Evolutionary conservation across 1,284 basidiomycete genomes (phyloP).

Genomic region (Malassezia japonica): DNA sequence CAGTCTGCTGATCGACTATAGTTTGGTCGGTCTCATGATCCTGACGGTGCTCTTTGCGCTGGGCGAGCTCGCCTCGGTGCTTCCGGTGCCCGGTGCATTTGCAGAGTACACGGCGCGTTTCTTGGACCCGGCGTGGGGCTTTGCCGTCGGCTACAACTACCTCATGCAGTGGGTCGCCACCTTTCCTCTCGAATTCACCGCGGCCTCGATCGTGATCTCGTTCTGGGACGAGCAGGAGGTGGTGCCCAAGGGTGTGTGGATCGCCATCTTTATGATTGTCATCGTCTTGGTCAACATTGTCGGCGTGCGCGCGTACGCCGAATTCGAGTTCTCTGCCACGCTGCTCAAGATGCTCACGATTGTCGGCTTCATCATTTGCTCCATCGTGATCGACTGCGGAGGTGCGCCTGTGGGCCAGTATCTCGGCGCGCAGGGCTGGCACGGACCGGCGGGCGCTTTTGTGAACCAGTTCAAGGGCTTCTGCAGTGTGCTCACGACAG

Average conservation of each 20-base stretch:
- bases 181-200: constrained; percentile 42
- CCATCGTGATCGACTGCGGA: constrained; percentile 50
- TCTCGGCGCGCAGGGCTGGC: constrained; percentile 37
- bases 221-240: constrained; percentile 40
- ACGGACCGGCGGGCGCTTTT: constrained; percentile 45
- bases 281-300: constrained; percentile 32
- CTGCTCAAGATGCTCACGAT: constrained; percentile 56
- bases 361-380: constrained; percentile 56
- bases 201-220: constrained; percentile 49
- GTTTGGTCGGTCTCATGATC: constrained; percentile 32
- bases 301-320: constrained; percentile 49
- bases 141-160: constrained; percentile 52
- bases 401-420: constrained; percentile 30
- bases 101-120: constrained; percentile 34
- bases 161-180: constrained; percentile 37
- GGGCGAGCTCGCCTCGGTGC: constrained; percentile 33
- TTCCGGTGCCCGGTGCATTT: constrained; percentile 40
- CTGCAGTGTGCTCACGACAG: constrained; percentile 49
- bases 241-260: constrained; percentile 32
- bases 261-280: constrained; percentile 30
- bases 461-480: constrained; percentile 49
- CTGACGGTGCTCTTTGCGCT: constrained; percentile 35
- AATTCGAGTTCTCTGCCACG: constrained; percentile 55
- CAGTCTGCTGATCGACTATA: constrained; percentile 33
- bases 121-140: constrained; percentile 62